Base-by-base conservation (phyloP, 768 basidiomycete species). In the Agaricus subrufescens region DNA sequence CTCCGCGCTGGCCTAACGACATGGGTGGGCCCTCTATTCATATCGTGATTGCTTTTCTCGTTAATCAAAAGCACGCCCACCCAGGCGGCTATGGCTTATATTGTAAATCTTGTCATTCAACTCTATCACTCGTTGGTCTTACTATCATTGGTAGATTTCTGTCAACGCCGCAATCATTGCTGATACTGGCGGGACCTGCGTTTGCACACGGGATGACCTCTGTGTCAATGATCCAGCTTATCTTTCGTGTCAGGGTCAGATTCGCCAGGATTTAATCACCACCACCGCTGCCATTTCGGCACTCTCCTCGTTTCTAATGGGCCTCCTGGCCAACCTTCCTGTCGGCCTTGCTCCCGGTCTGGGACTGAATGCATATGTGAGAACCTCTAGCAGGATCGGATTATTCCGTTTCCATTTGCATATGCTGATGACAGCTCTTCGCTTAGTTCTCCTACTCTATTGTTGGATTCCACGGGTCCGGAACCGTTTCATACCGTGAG, bases 321-420 rank as follows among this genome's bases (percentile, higher is more conserved):
- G 92, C 46, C 71, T 86, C 12, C 67, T 92, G 25, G 92, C 89
- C 39, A 94, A 94, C 66, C 74, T 94, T n/a, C 92, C 92, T 1
- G 82, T 94, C n/a, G 90, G 86, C 30, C 81, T 94, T 70, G 91
- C 91, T 2, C 91, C 91, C 23, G 92, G 92, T 57, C 77, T 94
- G 58, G 91, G 91, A 52, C 71, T 92, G 26, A 90, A 90, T 60
- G 88, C 89, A 40, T 91, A 90, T 61, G 89, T 89, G 67, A 59
- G 85, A 72, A 19, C 9, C 25, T 48, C 10, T 27, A 4, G 3
- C 25, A 23, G 15, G 9, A 10, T 15, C 34, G 48, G 15, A 7
- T 30, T 30, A 31, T 31, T 29, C 4, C 14, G n/a, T 25, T 19
- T 19, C 19, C 19, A 19, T 19, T 19, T 19, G 12, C 27, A 11